Percentiles rank a stretch among this genome's conserved stretches.
Evolutionary conservation across 371 early-diverging fungal genomes (phyloP).

Genomic region (Mucor velutinosus): DNA sequence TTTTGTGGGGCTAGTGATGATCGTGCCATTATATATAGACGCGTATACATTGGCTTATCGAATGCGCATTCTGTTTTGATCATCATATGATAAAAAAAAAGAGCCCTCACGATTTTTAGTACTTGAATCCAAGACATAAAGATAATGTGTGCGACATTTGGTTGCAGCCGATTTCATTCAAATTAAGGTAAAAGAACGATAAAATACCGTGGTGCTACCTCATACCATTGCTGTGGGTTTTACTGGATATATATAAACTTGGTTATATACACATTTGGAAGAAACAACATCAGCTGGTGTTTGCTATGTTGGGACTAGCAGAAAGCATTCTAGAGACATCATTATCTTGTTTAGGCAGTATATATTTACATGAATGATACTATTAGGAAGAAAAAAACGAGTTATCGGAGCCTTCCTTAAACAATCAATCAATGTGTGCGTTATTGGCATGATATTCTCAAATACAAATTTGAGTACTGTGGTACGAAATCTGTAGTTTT

Average conservation of each 20-base stretch:
- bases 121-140: background rate
- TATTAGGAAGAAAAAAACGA: background rate
- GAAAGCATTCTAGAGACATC: background rate
- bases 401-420: background rate
- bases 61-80: background rate
- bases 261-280: background rate
- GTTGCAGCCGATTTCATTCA: background rate
- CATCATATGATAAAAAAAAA: background rate
- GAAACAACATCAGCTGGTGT: background rate
- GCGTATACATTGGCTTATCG: background rate
- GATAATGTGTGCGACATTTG: background rate
- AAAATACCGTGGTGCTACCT: background rate
- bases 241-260: background rate
- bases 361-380: background rate
- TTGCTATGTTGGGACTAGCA: background rate
- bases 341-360: background rate
- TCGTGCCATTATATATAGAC: background rate
- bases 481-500: no score
- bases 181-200: background rate
- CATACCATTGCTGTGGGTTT: background rate
- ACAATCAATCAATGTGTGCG: no score
- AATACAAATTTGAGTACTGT: no score
- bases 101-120: background rate
- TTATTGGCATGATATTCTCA: no score
- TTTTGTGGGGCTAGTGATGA: background rate